Evolutionary conservation across 2,329 filamentous ascomycete genomes (phyloP).

Genomic region (Piedraia hortae): DNA sequence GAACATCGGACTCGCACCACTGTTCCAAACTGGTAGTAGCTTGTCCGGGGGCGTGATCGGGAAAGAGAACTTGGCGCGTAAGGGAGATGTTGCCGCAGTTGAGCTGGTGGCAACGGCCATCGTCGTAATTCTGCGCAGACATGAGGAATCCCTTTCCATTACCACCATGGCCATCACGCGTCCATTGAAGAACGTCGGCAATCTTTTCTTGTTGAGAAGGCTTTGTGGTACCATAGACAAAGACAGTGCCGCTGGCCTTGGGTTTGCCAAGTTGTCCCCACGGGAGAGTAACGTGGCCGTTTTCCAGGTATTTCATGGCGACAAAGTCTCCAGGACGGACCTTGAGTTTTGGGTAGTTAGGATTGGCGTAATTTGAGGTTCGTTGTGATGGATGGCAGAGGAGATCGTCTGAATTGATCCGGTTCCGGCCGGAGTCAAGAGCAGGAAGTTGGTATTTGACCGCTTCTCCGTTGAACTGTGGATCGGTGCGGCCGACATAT

Average conservation of each 20-base stretch:
- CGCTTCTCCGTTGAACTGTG: slow-evolving; percentile 28
- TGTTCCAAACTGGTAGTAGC: slow-evolving; percentile 23
- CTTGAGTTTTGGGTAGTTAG: slow-evolving; percentile 34
- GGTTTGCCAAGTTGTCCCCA: slow-evolving; percentile 24
- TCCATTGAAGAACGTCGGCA: slow-evolving; percentile 34
- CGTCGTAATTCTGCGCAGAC: slow-evolving; percentile 58
- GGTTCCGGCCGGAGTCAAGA: slow-evolving; percentile 18
- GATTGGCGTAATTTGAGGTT: slow-evolving; percentile 26
- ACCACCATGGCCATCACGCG: slow-evolving; percentile 48
- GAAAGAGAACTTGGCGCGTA: slow-evolving; percentile 29
- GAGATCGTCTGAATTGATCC: slow-evolving; percentile 23
- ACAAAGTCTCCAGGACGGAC: slow-evolving; percentile 21
- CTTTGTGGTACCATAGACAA: slow-evolving; percentile 15
- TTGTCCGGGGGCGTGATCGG: slow-evolving; percentile 26
- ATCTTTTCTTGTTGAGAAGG: slow-evolving; percentile 19
- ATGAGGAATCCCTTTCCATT: slow-evolving; percentile 52
- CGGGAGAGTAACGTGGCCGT: slow-evolving; percentile 4
- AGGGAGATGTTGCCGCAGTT: slow-evolving; percentile 32
- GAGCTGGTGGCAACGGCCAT: no score
- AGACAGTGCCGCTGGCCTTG: slow-evolving; percentile 21
- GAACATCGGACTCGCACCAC: slow-evolving; percentile 57
- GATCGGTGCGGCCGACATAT: slow-evolving; percentile 29
- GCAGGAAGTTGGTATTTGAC: slow-evolving; percentile 33
- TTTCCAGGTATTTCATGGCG: no score
- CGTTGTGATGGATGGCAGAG: slow-evolving; percentile 39